A percentile compares a stretch with the other conserved stretches of the same genome.
Evolutionary conservation across 106 monocot species (phyloP).

Genomic region (Dactylorhiza incarnata): DNA sequence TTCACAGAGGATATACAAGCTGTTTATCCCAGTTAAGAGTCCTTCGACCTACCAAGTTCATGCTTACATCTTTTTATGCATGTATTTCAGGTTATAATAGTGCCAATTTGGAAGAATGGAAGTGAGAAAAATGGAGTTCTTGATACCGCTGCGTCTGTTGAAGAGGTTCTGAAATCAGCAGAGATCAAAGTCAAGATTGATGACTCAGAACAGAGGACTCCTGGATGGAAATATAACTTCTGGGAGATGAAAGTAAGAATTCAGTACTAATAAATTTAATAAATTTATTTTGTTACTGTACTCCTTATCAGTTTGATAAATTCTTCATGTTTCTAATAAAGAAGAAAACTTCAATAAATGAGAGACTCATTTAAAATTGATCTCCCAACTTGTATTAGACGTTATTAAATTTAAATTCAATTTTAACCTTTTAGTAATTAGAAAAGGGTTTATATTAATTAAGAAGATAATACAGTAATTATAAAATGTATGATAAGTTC

Average conservation of each 20-base stretch:
- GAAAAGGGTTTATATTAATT: no score
- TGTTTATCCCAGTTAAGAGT: neutral
- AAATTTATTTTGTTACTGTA: no score
- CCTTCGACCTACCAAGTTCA: neutral
- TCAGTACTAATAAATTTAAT: neutral
- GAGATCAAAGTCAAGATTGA: slow-evolving; percentile 88
- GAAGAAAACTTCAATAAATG: no score
- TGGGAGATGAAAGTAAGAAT: slow-evolving; percentile 81
- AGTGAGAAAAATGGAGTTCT: slow-evolving; percentile 64
- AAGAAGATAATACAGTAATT: no score
- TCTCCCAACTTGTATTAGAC: no score
- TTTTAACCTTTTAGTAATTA: no score
- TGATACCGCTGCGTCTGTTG: slow-evolving; percentile 43
- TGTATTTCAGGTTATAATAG: slow-evolving; percentile 66
- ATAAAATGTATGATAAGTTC: no score
- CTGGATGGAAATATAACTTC: slow-evolving; percentile 96
- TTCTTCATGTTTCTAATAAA: no score
- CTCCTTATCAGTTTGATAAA: no score
- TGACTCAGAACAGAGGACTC: slow-evolving; percentile 75
- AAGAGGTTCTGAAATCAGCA: slow-evolving; percentile 44
- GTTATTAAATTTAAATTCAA: no score
- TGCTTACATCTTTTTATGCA: neutral
- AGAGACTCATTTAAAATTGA: no score
- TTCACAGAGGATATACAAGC: neutral
- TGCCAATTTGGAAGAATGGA: slow-evolving; percentile 92